Evolutionary conservation across 805 yeast species (phyloP), one percentile per base, ranked within the genome.

Genomic region (Starmerella apicola): DNA sequence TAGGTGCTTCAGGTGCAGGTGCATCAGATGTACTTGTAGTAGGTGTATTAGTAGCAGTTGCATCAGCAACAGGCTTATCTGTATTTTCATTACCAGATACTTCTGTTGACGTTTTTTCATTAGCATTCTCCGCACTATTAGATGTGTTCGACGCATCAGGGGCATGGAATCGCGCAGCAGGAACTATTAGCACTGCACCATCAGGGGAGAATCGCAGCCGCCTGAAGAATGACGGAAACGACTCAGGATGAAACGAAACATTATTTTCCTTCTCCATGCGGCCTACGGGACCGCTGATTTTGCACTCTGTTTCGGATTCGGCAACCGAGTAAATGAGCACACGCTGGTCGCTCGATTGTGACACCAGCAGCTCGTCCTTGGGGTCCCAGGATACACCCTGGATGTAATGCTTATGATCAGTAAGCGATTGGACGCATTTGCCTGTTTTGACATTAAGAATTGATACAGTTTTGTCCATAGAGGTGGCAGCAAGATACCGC

Each of bases 331-430:
- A 82, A n/a, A 91, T 63, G 47, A 75, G 76, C 10, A 88, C 77
- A 2, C 83, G 68, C 44, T 95, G 63, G 60, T 91, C 98, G 10
- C 95, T 93, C 20, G 91, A 76, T 57, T 86, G 95, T 5, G 95
- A 80, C 1, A 86, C 83, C 4, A 91, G 59, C 49, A 60, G 83
- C 56, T 79, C 74, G 46, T 79, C 76, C 39, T 65, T 56, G 6
- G 98, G 98, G 57, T 91, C 98, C 97, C 97, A 91, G 0, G 80
- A 67, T 4, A 91, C 88, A 3, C 99, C 99, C 60, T 91, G 99
- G 3, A 91, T 93, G 51, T 83, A 88, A 58, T 86, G 95, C 34
- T 66, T 65, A 59, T 91, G 97, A 42, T 81, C 83, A 5, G 73
- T 72, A 44, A 78, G 65, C 49, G 74, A 78, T 21, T 65, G 58